Base-by-base conservation (phyloP, 306 rosid genomes). In the Cotoneaster glaucophyllus region DNA sequence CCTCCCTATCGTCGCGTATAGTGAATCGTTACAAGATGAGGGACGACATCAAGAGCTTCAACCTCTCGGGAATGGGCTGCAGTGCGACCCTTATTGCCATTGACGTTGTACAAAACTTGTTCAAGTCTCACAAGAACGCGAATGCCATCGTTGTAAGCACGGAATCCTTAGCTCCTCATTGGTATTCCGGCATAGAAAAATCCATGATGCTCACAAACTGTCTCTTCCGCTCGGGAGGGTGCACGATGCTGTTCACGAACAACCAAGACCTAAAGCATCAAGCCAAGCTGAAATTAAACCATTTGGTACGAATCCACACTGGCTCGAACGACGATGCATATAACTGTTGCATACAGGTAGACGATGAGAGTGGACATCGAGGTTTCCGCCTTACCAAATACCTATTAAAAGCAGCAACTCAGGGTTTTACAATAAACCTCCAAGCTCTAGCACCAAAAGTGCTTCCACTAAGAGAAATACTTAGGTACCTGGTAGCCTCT, bases 31-130 rank as follows among this genome's bases (percentile, higher is more conserved):
- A 91, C 97, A 89, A 85, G 45, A 88, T 90, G 98, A 85, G 92
- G 73, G 83, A 86, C 19, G 83, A 88, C 25, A 31, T 93, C 1
- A 91, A 88, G 77, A 73, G 86, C 11, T 83, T 85, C 75, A 93
- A 91, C 78, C 91, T 93, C 28, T 44, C 98, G 0, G 98, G 98
- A 62, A 93, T 93, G 96, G 93, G 98, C 6, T 93, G 97, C 66
- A 91, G 97, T 71, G 96, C 90, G 3, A 91, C 91, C 52, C 85
- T 93, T 4, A 89, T 87, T 0, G 91, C 84, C 4, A 74, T 93
- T 19, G 98, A 91, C 44, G 70, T 93, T 19, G 97, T 93, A 54
- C 93, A 87, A 62, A 90, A 79, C 19, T 70, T 90, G 25, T 90
- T 93, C 80, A 85, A 90, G 79, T 69, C 86, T 0, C 14, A 87